Conservation (phyloP, 106 monocot species). For the Phalaenopsis equestris region DNA sequence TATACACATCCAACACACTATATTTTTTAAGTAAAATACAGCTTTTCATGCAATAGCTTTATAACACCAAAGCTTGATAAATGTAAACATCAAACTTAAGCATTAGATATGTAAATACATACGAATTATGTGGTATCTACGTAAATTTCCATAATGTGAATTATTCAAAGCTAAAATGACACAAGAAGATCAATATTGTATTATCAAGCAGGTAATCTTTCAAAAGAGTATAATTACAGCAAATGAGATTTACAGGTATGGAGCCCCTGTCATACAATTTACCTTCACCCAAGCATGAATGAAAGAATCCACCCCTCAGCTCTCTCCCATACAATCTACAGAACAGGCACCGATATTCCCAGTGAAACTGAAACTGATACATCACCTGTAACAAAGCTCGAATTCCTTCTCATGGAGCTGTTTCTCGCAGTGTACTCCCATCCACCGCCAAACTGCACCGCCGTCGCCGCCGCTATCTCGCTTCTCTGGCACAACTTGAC, state of each 20-base stretch:
- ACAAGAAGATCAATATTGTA: too few relatives aligned
- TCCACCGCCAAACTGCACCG: background rate
- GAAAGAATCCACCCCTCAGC: background rate
- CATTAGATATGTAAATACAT: too few relatives aligned
- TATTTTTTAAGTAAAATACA: too few relatives aligned
- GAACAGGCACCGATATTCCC: constrained; percentile 7
- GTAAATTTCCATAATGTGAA: too few relatives aligned
- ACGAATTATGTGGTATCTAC: too few relatives aligned
- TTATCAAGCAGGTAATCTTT: too few relatives aligned
- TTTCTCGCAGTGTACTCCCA: constrained; percentile 12
- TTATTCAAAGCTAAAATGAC: too few relatives aligned
- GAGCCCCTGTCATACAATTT: background rate
- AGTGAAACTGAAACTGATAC: constrained; percentile 9
- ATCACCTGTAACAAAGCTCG: constrained; percentile 5
- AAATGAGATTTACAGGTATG: constrained; percentile 5
- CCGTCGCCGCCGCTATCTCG: background rate
- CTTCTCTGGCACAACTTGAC: constrained; percentile 32
- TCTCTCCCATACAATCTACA: background rate
- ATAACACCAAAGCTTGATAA: too few relatives aligned
- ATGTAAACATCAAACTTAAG: too few relatives aligned
- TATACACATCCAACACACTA: too few relatives aligned
- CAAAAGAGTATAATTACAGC: too few relatives aligned
- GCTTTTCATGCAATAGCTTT: too few relatives aligned
- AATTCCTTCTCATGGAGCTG: constrained; percentile 6
- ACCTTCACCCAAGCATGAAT: background rate